Base-by-base conservation (phyloP, 2,329 filamentous ascomycete genomes). In the Beauveria sp. region DNA sequence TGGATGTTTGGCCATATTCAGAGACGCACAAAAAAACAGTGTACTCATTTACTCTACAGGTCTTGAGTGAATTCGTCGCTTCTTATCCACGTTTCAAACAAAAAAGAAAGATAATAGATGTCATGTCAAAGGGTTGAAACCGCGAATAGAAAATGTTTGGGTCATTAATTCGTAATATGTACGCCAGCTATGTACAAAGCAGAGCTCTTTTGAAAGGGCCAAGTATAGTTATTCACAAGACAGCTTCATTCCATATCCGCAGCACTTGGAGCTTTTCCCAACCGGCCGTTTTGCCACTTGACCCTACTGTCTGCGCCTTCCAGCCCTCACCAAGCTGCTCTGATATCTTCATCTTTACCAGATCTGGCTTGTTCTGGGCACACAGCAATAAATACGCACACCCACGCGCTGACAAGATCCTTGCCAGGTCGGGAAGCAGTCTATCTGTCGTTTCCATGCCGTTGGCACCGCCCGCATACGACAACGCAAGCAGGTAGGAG, bases 201-300 rank as follows among this genome's bases (percentile, higher is more conserved):
- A 43, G n/a, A 3, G 18, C 8, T 10, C 6, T 10, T 24, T 3
- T 48, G 1, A 2, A 28, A 20, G 6, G 18, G 3, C 31, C 28
- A 24, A 16, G 2, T 26, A 10, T 9, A n/a, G 26, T 34, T 1
- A 5, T 10, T 52, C 22, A 51, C 38, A 45, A 10, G 16, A n/a
- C 49, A 10, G 38, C 40, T 16, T 79, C 79, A 69, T 85, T 84
- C 89, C 91, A 96, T 71, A 96, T 89, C 71, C 93, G 85, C 67
- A 98, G 79, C 68, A 99, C 89, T 70, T 92, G 88, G 74, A 99
- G 79, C 77, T 89, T 96, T 78, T 99, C 95, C 93, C 93, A 96
- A 0, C 95, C 95, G 34, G 89, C 93, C 73, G 89, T 86, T 79
- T 88, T 91, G 54, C 93, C 93, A 74, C 91, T 97, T 60, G 81